Base-by-base conservation (phyloP, 2,329 filamentous ascomycete species). In the Monosporascus sp. region DNA sequence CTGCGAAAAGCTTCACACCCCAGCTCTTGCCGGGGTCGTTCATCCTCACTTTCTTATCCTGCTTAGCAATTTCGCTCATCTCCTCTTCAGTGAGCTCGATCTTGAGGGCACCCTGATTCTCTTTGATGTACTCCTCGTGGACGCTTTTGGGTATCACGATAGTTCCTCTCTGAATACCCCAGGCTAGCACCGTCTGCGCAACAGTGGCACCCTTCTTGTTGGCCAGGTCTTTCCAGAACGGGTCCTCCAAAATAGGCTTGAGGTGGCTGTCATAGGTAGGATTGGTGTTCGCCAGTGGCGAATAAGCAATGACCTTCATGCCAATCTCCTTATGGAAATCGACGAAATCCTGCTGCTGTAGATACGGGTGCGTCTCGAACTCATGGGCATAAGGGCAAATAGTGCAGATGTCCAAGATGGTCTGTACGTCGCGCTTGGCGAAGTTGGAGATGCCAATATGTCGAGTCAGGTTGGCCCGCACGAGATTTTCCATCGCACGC, bases 381-480 rank as follows among this genome's bases (percentile, higher is more conserved):
- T 86, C 82, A 64, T 86, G 83, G 15, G 77, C 78, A 11, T 78
- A 77, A 1, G 83, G 83, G 3, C 73, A 68, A 47, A 84, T 69
- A 5, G 65, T 68, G 43, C 74, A 75, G 44, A 76, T 68, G n/a
- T 69, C 60, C 37, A 75, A 51, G 14, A 77, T 62, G 7, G 62
- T 55, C 57, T 74, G 65, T 5, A 77, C 58, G n/a, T 76, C 69
- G 7, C 57, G 54, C 52, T 63, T 63, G 6, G 68, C 68, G 71
- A 85, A 87, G 70, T 87, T 87, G 52, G 80, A 84, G 45, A 87
- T 75, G 48, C 84, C 84, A 51, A 87, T 84, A 54, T 80, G 72
- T 55, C 74, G 76, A 4, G 78, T 76, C 60, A 81, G 77, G 59
- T 78, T 77, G 2, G 75, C 72, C 14, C 70, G 66, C 35, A 83